Base-by-base conservation (phyloP, 441 rosid genomes). In the Mallotus japonicus region DNA sequence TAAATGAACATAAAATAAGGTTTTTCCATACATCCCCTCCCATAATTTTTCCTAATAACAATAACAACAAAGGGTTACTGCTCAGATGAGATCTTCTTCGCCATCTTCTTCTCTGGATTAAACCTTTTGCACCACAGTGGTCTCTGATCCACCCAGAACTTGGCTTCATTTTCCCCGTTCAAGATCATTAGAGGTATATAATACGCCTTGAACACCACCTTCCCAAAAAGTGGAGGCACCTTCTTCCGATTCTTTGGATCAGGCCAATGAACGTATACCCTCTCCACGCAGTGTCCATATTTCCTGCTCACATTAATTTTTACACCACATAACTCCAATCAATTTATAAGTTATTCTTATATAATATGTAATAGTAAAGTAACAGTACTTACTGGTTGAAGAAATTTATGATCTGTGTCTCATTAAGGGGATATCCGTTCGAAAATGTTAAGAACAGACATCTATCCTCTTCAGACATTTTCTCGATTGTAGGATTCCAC, bases 71-170 rank as follows among this genome's bases (percentile, higher is more conserved):
- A 37, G 40, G 40, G 40, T 37, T 37, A 37, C 40, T 37, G 40
- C 32, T 28, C 46, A 42, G 49, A 1, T 24, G 28, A 24, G 28
- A n/a, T 0, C 14, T 51, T 10, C 10, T 17, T 19, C 34, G 10
- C 11, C 2, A 1, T 62, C 42, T 62, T 53, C 24, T 72, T 51
- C 44, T 37, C 17, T 8, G 69, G 55, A 2, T 77, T 79, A 28
- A 75, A 85, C 54, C 57, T 79, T 73, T 85, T 85, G 83, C 87
- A 82, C 84, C 85, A 78, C 0, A 85, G 80, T 14, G 87, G 84
- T 20, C 34, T 84, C 8, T 69, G 65, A 16, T 80, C 77, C 6
- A 82, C 77, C 55, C 34, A 37, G 57, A 84, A 82, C 59, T 62
- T 82, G 12, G 56, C 40, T 37, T 82, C 68, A 6, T 17, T 57